These are phyloP conservation scores for Cryphonectria japonica DNA, from an alignment of 2,329 filamentous ascomycete genomes.

Conservation along the genomic window DNA sequence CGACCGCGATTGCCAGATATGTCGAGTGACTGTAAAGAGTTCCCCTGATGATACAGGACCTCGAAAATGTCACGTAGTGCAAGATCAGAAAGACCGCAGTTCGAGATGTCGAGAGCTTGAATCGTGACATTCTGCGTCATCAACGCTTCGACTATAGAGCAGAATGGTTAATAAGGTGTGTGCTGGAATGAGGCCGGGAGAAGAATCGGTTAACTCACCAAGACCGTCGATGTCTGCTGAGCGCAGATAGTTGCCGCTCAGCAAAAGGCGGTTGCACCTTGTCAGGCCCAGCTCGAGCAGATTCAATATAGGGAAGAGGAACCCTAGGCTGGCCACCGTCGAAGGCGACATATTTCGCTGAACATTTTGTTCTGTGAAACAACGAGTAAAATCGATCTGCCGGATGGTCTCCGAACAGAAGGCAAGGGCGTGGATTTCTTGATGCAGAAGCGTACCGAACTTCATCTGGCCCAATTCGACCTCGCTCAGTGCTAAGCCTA, in stretches of 20 bases:
- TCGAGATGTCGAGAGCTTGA: constrained; percentile 54
- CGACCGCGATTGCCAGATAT: constrained; percentile 58
- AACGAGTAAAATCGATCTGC: constrained; percentile 57
- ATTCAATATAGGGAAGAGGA: constrained; percentile 47
- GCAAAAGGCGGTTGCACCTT: constrained; percentile 55
- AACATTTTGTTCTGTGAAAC: constrained; percentile 35
- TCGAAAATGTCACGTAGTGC: constrained; percentile 53
- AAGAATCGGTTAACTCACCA: constrained; percentile 39
- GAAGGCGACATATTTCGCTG: constrained; percentile 22
- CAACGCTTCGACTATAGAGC: constrained; percentile 35
- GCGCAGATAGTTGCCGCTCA: constrained; percentile 55
- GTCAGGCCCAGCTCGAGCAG: constrained; percentile 48
- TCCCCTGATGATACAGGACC: constrained; percentile 49
- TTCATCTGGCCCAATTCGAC: constrained; percentile 53
- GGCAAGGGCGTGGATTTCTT: constrained; percentile 59
- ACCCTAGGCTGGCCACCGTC: constrained; percentile 34
- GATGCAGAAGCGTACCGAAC: constrained; percentile 55
- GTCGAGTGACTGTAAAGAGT: constrained; percentile 52
- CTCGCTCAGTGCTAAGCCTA: constrained; percentile 51
- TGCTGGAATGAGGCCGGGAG: constrained; percentile 1
- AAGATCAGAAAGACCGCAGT: constrained; percentile 55
- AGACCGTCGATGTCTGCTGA: constrained; percentile 53
- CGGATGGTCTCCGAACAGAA: constrained; percentile 60
- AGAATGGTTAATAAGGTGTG: constrained; percentile 18
- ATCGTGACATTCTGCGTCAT: constrained; percentile 42